Evolutionary conservation across 495 filamentous ascomycete species (phyloP).

Genomic region (Sphaerosporella brunnea): DNA sequence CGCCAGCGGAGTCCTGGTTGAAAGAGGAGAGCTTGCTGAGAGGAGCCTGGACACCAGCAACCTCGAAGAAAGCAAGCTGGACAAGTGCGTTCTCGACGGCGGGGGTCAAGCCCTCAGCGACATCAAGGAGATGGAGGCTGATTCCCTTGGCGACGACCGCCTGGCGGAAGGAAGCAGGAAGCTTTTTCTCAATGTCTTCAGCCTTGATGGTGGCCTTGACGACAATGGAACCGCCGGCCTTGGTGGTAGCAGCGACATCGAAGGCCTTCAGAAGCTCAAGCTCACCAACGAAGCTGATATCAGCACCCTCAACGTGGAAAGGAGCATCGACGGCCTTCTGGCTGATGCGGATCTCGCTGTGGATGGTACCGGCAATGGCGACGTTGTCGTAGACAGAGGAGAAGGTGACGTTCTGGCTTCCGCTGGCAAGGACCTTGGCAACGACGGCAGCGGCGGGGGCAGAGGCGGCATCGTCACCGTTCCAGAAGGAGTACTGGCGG

Average conservation of each 20-base stretch:
- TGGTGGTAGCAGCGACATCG: constrained; percentile 51
- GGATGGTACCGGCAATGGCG: constrained; percentile 63
- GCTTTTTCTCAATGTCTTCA: constrained; percentile 78
- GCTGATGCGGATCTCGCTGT: constrained; percentile 72
- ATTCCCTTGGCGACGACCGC: constrained; percentile 48
- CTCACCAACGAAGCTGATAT: constrained; percentile 60
- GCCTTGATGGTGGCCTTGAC: constrained; percentile 60
- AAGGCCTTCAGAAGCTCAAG: constrained; percentile 61
- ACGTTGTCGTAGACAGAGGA: constrained; percentile 68
- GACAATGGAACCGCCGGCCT: constrained; percentile 53
- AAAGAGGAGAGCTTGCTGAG: constrained; percentile 38
- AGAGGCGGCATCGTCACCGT: constrained; percentile 56
- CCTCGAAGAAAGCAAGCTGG: constrained; percentile 63
- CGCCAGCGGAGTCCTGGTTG: constrained; percentile 17
- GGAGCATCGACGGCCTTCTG: constrained; percentile 66
- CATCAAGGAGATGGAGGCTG: constrained; percentile 56
- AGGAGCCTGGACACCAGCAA: constrained; percentile 32
- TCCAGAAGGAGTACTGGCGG: constrained; percentile 87
- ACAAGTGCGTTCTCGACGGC: constrained; percentile 40
- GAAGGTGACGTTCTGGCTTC: constrained; percentile 60
- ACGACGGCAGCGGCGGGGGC: constrained; percentile 46
- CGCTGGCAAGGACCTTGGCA: constrained; percentile 52
- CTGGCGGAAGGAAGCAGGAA: constrained; percentile 48
- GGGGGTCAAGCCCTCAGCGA: constrained; percentile 36
- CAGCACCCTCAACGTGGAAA: constrained; percentile 59